These are phyloP conservation scores for Phallus indusiatus DNA, from an alignment of 768 basidiomycete species.

Conservation along the genomic window DNA sequence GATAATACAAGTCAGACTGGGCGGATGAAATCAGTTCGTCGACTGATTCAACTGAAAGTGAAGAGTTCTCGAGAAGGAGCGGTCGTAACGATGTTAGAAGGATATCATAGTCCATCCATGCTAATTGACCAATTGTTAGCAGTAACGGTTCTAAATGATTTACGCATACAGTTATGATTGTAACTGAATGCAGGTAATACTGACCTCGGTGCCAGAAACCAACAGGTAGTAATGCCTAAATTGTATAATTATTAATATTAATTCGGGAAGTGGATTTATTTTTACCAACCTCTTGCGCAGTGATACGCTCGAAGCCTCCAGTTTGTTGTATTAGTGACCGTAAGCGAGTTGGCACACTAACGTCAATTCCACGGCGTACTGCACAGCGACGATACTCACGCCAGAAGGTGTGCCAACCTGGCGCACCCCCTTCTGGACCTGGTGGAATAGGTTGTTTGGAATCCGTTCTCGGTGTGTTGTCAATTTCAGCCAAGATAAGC, in stretches of 20 bases:
- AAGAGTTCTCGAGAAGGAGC: conserved; percentile 40
- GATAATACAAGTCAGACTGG: conserved; percentile 56
- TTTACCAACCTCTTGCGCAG: conserved; percentile 32
- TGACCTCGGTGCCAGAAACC: conserved; percentile 61
- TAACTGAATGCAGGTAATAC: conserved; percentile 7
- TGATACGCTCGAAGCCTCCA: conserved; percentile 46
- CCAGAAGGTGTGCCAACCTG: conserved; percentile 59
- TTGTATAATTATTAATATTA: neutral
- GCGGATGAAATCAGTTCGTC: conserved; percentile 51
- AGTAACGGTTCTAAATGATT: conserved; percentile 39
- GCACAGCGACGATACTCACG: conserved; percentile 51
- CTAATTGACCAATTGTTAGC: conserved; percentile 58
- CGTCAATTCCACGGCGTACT: conserved; percentile 41
- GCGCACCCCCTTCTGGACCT: conserved; percentile 23
- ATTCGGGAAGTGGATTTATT: neutral
- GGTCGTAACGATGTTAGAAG: conserved; percentile 56
- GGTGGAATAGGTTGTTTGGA: conserved; percentile 23
- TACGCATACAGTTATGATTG: too few species aligned
- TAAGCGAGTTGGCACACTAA: conserved; percentile 48
- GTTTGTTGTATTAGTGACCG: conserved; percentile 38
- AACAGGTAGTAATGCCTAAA: conserved; percentile 43
- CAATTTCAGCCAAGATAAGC: conserved; percentile 56
- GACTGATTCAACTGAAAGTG: conserved; percentile 43
- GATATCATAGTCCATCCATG: conserved; percentile 66
- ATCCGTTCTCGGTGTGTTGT: conserved; percentile 41